phyloP scores from a whole-genome alignment of 441 rosid genomes.

The Syzygium malaccense region DNA sequence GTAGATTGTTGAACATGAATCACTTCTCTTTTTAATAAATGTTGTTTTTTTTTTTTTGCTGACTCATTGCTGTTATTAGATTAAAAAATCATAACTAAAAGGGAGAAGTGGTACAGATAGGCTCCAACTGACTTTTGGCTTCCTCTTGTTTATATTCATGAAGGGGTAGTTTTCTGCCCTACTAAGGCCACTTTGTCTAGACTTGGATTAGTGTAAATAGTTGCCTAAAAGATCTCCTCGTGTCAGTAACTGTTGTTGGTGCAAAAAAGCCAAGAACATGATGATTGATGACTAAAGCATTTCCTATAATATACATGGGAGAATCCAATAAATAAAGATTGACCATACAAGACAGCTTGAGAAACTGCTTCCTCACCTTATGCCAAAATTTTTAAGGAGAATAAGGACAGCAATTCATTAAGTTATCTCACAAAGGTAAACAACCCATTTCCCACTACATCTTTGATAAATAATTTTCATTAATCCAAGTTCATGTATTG shows the following conservation, averaged over 20 bases:
- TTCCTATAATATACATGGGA: not conserved
- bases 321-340: not conserved
- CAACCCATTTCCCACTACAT: not conserved
- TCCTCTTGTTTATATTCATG: not conserved
- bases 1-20: not conserved
- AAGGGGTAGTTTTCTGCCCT: not conserved
- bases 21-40: not conserved
- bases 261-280: not conserved
- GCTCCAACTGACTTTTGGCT: not conserved
- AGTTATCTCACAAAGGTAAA: not conserved
- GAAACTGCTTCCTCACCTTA: not conserved
- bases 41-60: not conserved
- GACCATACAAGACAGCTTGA: not conserved
- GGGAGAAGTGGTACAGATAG: not conserved
- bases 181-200: not conserved
- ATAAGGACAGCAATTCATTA: not conserved
- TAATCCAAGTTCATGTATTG: not conserved
- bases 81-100: not conserved
- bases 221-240: not conserved
- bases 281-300: not conserved
- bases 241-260: not conserved
- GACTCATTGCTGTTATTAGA: not conserved
- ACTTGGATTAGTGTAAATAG: not conserved
- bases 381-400: not conserved
- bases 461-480: not conserved